Base-by-base conservation (phyloP, 306 rosid genomes). In the Casuarina cunninghamiana region DNA sequence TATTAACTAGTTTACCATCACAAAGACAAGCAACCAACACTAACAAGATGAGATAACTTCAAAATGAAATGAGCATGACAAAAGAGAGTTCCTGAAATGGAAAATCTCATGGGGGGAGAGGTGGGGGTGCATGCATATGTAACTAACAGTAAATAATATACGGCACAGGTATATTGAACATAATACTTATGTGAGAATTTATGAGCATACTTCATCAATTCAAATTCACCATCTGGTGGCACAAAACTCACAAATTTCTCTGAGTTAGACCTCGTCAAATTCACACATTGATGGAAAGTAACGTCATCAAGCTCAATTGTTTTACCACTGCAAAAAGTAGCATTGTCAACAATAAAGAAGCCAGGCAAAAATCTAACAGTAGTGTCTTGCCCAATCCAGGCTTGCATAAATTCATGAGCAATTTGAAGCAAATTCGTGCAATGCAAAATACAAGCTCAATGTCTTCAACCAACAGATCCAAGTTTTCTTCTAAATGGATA, bases 211-310 rank as follows among this genome's bases (percentile, higher is more conserved):
- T 93, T 93, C 98, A 91, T 93, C 78, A 91, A 91, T 84, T 93
- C 98, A 83, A 93, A 93, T 91, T 93, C 97, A 71, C 97, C 96
- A 74, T 93, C 97, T 21, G 98, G 98, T 46, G 97, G 98, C 83
- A 93, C 98, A 85, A 93, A 93, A 89, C 98, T 93, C 82, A 93
- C 97, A 10, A 96, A 91, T 87, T 91, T 91, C 88, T 90, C 96
- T 44, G 96, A 87, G 86, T 93, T 93, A 82, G 91, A 93, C 86
- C 98, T 90, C 8, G 98, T 91, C 92, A 93, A 89, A 83, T 93
- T 93, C 77, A 93, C 98, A 86, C 98, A 93, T 78, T 93, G 98
- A 83, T 91, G 97, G 86, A 93, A 93, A 62, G 98, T 93, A 60
- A 93, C 97, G 53, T 93, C 98, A 82, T 93, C 97, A 39, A 93